A percentile compares a stretch with the other conserved stretches of the same genome.
These are phyloP conservation scores for Stipa capillata DNA, from an alignment of 176 grass and related monocot genomes.

Conservation along the genomic window DNA sequence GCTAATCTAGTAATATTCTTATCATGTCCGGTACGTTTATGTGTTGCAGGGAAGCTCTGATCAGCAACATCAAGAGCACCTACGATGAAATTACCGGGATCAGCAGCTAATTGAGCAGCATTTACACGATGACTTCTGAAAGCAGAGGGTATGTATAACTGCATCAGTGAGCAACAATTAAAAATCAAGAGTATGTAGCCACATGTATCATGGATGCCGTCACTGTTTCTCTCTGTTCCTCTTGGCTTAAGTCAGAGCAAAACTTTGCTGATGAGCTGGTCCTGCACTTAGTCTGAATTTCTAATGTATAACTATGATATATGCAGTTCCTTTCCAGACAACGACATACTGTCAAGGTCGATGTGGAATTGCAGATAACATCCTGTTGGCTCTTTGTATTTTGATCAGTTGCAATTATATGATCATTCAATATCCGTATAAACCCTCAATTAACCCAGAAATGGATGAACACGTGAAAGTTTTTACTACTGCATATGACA, in stretches of 20 bases:
- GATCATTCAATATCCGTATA: not conserved
- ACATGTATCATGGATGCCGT: not conserved
- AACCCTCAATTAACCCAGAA: not conserved
- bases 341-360: not conserved
- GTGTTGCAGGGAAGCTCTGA: constrained; percentile 44
- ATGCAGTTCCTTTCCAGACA: not conserved
- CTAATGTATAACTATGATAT: constrained; percentile 1
- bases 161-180: not conserved
- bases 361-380: not conserved
- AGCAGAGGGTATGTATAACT: not conserved
- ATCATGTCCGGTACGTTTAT: not conserved
- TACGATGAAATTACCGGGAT: constrained; percentile 48
- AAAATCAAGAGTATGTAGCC: not conserved
- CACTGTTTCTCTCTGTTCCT: not conserved
- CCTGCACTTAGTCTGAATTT: not conserved
- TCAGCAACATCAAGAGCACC: constrained; percentile 46
- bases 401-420: not conserved
- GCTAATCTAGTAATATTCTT: not conserved
- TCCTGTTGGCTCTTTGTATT: not conserved
- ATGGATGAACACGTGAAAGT: not conserved
- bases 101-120: constrained; percentile 22
- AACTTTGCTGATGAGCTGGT: not conserved
- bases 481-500: not conserved
- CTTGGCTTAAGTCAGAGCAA: not conserved
- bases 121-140: not conserved